These are phyloP conservation scores for Ettlia oleoabundans DNA, from an alignment of 139 green algal genomes.

Conservation along the genomic window DNA sequence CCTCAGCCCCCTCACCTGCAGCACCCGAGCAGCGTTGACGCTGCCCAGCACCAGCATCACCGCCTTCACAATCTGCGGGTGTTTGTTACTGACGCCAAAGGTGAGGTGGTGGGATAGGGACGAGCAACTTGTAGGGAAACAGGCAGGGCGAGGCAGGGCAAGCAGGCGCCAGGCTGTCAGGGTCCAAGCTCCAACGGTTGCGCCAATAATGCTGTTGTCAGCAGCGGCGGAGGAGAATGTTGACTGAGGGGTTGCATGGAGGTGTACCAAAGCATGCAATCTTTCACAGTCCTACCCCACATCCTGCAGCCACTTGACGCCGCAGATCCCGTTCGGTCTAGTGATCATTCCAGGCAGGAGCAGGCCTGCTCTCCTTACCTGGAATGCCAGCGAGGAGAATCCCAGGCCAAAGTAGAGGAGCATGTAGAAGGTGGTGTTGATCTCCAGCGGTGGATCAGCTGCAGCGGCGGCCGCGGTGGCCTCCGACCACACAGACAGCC, in stretches of 20 bases:
- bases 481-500: conserved; percentile 58
- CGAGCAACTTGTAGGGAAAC: no score
- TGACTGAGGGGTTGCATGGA: no score
- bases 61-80: conserved; percentile 16
- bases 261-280: no score
- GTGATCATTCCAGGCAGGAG: neutral
- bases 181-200: no score
- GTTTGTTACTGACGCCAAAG: neutral
- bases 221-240: no score
- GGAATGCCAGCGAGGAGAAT: conserved; percentile 60
- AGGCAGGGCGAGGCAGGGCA: no score
- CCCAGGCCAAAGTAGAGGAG: conserved; percentile 75
- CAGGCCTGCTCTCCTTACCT: conserved; percentile 6
- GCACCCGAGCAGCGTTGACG: conserved; percentile 48
- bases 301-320: no score
- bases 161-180: no score
- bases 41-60: conserved; percentile 60
- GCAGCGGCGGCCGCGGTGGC: conserved; percentile 20
- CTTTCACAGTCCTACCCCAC: no score
- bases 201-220: no score
- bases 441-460: neutral
- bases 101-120: neutral
- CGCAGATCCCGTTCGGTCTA: neutral
- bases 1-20: conserved; percentile 62
- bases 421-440: conserved; percentile 59